Evolutionary conservation across 164 flowering plant genomes (phyloP).

Genomic region (Euptelea pleiosperma): DNA sequence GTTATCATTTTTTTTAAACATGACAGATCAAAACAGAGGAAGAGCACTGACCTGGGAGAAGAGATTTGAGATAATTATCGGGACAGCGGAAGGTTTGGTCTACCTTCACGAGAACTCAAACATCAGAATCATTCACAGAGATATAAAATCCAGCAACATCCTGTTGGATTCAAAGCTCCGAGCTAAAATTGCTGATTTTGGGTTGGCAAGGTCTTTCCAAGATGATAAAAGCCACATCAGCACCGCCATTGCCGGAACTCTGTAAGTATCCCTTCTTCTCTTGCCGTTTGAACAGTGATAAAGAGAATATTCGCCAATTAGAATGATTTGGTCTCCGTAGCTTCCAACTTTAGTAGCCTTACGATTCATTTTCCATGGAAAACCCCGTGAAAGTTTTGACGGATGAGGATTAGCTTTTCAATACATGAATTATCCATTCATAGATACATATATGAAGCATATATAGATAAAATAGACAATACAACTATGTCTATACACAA

Average conservation of each 20-base stretch:
- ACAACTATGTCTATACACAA: too few species aligned
- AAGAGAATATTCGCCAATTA: neutral
- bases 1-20: neutral
- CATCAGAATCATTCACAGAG: constrained; percentile 49
- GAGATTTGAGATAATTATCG: constrained; percentile 48
- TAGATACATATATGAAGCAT: too few species aligned
- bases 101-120: constrained; percentile 54
- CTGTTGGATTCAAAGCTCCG: constrained; percentile 43
- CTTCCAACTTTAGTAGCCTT: too few species aligned
- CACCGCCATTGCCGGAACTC: constrained; percentile 91
- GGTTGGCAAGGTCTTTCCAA: constrained; percentile 69
- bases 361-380: too few species aligned
- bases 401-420: too few species aligned
- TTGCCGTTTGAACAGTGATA: neutral
- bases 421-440: too few species aligned
- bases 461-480: too few species aligned
- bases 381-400: too few species aligned
- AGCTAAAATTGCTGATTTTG: constrained; percentile 78
- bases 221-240: constrained; percentile 92
- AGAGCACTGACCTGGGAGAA: constrained; percentile 57
- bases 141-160: constrained; percentile 65
- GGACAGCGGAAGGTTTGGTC: constrained; percentile 66
- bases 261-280: constrained; percentile 43
- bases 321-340: too few species aligned
- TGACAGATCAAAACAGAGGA: constrained; percentile 58